Base-by-base conservation (phyloP, 768 basidiomycete genomes). In the Lanmaoa pseudosensibilis region DNA sequence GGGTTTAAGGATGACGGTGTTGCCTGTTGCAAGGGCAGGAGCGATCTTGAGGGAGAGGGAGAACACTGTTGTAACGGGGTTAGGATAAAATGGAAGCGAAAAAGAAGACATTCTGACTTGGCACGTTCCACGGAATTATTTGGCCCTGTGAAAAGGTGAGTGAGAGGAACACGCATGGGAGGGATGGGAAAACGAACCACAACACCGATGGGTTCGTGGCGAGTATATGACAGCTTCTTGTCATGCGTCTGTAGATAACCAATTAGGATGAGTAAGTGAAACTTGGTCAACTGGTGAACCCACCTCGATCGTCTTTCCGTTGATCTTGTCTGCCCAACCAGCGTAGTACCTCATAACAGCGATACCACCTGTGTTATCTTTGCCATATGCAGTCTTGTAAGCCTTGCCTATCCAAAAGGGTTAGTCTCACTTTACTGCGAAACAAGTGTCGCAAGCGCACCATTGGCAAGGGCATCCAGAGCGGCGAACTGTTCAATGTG, bases 291-390 rank as follows among this genome's bases (percentile, higher is more conserved):
- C 15, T 15, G 16, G 5, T 1, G 9, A 41, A 2, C 36, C 11
- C 8, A 58, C 57, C 45, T 58, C 57, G 15, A 51, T 50, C 11
- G 49, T 52, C 44, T 51, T 45, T 36, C 57, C 57, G 12, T 32
- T 58, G 21, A 58, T 50, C 18, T 58, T 58, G 49, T 58, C 57
- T 30, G 57, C 57, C 57, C 57, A 58, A 25, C 57, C 57, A 38
- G 49, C 57, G 25, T 58, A 58, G 57, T 58, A 58, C 18, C 56
- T 45, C 18, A 58, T 4, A 9, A 51, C 25, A 37, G 39, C 34
- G 25, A 57, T 37, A 12, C 33, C 40, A 37, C 54, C 46, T 10
- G 27, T 43, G 9, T 40, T 57, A 25, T 57, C 56, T 18, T 19
- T 10, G 12, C 18, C 19, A 23, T 45, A 18, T 18, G 57, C 57